These are phyloP conservation scores for Auriscalpium orientale DNA, from an alignment of 768 basidiomycete species.

Conservation along the genomic window DNA sequence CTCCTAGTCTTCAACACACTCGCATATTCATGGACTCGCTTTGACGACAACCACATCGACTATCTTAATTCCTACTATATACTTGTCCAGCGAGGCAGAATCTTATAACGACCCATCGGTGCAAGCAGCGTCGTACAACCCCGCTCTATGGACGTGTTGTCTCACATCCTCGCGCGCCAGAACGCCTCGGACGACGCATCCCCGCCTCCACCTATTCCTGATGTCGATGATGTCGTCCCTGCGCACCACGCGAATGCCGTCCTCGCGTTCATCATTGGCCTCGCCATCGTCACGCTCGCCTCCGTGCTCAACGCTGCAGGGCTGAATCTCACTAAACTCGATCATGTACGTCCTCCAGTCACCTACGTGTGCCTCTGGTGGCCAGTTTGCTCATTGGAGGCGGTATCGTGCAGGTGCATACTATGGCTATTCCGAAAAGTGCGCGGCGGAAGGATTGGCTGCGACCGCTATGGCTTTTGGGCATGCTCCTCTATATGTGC, in stretches of 20 bases:
- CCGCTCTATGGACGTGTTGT: background rate
- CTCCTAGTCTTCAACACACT: too few species aligned
- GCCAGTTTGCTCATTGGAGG: background rate
- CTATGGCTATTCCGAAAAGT: conserved; percentile 67
- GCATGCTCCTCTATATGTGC: conserved; percentile 92
- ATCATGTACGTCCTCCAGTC: conserved; percentile 54
- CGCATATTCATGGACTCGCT: too few species aligned
- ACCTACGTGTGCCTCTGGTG: background rate
- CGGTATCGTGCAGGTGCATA: conserved; percentile 45
- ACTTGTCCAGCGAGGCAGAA: too few species aligned
- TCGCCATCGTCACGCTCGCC: conserved; percentile 76
- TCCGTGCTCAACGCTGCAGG: conserved; percentile 88
- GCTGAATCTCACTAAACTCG: conserved; percentile 90
- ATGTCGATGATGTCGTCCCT: conserved; percentile 16
- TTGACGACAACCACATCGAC: too few species aligned
- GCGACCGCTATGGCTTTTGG: conserved; percentile 83
- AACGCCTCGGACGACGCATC: background rate
- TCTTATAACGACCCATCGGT: too few species aligned
- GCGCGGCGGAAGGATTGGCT: conserved; percentile 70
- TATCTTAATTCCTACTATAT: too few species aligned
- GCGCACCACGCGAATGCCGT: conserved; percentile 47
- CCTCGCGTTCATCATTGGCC: conserved; percentile 74
- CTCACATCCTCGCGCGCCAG: background rate
- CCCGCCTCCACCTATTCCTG: background rate
- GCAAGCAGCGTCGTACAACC: too few species aligned